Percentiles rank a stretch among this genome's conserved stretches.
Evolutionary conservation across 305 asterid genomes (phyloP).

Genomic region (Fraxinus sp.): DNA sequence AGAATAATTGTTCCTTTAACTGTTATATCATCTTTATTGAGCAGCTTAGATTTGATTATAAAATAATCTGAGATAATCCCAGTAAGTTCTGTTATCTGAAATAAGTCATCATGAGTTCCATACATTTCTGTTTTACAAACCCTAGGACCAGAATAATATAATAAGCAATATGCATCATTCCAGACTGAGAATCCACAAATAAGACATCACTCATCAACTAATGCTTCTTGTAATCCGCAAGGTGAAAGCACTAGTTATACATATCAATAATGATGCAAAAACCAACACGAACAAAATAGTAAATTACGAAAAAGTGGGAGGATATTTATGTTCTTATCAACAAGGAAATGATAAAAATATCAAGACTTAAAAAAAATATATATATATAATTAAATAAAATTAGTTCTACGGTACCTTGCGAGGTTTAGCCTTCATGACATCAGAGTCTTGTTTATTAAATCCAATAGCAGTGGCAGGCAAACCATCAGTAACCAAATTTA

Average conservation of each 20-base stretch:
- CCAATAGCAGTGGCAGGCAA: slow-evolving; percentile 99
- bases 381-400: background rate
- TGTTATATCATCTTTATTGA: background rate
- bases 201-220: background rate
- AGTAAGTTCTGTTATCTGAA: background rate
- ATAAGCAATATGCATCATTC: background rate
- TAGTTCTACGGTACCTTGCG: slow-evolving; percentile 66
- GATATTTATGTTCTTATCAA: background rate
- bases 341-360: slow-evolving; percentile 1
- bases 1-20: background rate
- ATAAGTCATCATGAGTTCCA: background rate
- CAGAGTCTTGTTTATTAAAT: slow-evolving; percentile 93
- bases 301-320: slow-evolving; percentile 8
- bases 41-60: background rate
- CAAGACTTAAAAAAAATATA: background rate
- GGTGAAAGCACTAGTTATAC: background rate
- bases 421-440: slow-evolving; percentile 97
- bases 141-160: slow-evolving; percentile 1
- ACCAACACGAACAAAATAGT: slow-evolving; percentile 8
- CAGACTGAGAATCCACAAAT: background rate
- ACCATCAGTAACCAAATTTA: slow-evolving; percentile 97
- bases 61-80: background rate
- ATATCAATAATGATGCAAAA: slow-evolving; percentile 5
- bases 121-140: background rate
- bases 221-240: background rate